Evolutionary conservation across 2,329 filamentous ascomycete genomes (phyloP).

Genomic region (Cryphonectria naterciae): DNA sequence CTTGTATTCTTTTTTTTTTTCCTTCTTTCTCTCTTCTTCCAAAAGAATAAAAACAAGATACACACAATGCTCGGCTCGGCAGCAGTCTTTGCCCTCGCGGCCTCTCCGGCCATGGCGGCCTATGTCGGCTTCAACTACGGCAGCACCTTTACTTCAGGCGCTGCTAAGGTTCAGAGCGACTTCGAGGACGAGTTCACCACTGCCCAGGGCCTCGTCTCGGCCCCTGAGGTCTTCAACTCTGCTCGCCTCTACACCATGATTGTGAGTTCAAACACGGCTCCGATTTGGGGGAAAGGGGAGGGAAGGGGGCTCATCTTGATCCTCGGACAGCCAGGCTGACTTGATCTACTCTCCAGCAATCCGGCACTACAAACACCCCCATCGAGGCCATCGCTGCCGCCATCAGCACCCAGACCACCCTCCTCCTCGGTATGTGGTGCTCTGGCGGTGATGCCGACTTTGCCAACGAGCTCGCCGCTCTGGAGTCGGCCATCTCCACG

Average conservation of each 20-base stretch:
- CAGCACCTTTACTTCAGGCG: conserved; percentile 62
- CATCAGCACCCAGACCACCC: conserved; percentile 75
- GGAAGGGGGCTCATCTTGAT: not conserved
- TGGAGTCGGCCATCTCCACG: conserved; percentile 68
- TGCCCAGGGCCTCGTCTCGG: conserved; percentile 66
- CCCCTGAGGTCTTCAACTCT: conserved; percentile 65
- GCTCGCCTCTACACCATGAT: conserved; percentile 77
- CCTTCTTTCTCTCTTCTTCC: too few species aligned
- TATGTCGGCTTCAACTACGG: conserved; percentile 77
- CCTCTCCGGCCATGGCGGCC: conserved; percentile 36
- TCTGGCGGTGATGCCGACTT: conserved; percentile 67
- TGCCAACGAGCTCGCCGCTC: conserved; percentile 73
- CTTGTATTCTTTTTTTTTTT: not conserved
- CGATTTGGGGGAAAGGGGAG: not conserved
- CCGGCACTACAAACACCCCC: conserved; percentile 64
- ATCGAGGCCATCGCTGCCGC: conserved; percentile 81
- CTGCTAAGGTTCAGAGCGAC: conserved; percentile 63
- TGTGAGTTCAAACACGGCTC: conserved; percentile 20
- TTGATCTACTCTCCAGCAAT: conserved; percentile 48
- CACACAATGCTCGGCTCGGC: conserved; percentile 23
- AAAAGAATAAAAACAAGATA: not conserved
- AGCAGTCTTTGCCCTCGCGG: conserved; percentile 22
- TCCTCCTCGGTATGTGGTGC: conserved; percentile 84
- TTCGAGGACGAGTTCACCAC: conserved; percentile 73
- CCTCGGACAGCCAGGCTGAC: conserved; percentile 15